These are phyloP conservation scores for Closterium sp. DNA, from an alignment of 139 green algal species.

Conservation along the genomic window DNA sequence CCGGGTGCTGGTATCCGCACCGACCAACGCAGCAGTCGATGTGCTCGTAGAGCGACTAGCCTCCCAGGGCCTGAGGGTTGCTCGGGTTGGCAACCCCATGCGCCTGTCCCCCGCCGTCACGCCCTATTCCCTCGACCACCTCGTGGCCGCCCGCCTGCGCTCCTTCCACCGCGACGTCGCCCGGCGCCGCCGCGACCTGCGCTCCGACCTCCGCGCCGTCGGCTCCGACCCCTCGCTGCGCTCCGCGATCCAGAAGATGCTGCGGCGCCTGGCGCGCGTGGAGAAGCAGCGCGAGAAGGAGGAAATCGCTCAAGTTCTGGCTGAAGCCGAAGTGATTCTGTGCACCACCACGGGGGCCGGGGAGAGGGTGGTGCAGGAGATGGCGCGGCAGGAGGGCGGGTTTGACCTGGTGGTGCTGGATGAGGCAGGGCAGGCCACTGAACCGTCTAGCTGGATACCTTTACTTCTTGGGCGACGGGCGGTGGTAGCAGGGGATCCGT, in stretches of 20 bases:
- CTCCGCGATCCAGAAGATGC: constrained; percentile 13
- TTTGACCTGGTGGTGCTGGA: constrained; percentile 60
- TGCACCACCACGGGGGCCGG: constrained; percentile 48
- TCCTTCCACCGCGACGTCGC: constrained; percentile 6
- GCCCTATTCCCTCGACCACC: neutral
- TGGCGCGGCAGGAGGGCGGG: constrained; percentile 1
- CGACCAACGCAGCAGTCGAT: constrained; percentile 60
- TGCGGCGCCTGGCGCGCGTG: neutral
- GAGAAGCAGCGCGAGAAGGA: constrained; percentile 20
- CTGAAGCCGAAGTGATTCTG: constrained; percentile 45
- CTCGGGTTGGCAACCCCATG: constrained; percentile 90
- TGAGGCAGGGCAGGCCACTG: constrained; percentile 57
- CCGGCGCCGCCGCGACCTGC: constrained; percentile 20
- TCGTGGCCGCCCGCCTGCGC: constrained; percentile 21
- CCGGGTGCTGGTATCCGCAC: constrained; percentile 44
- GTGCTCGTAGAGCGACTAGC: constrained; percentile 61
- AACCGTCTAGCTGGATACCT: constrained; percentile 56
- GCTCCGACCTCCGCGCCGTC: constrained; percentile 12
- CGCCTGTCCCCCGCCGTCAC: constrained; percentile 35
- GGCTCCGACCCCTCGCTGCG: neutral
- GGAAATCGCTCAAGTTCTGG: neutral
- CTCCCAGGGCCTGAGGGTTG: constrained; percentile 56
- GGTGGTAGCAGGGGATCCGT: constrained; percentile 53
- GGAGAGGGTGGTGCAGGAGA: constrained; percentile 14
- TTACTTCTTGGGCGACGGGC: constrained; percentile 18